A percentile compares a stretch with the other conserved stretches of the same genome.
These are phyloP conservation scores for Mesotaenium endlicherianum DNA, from an alignment of 139 green algal genomes.

Conservation along the genomic window DNA sequence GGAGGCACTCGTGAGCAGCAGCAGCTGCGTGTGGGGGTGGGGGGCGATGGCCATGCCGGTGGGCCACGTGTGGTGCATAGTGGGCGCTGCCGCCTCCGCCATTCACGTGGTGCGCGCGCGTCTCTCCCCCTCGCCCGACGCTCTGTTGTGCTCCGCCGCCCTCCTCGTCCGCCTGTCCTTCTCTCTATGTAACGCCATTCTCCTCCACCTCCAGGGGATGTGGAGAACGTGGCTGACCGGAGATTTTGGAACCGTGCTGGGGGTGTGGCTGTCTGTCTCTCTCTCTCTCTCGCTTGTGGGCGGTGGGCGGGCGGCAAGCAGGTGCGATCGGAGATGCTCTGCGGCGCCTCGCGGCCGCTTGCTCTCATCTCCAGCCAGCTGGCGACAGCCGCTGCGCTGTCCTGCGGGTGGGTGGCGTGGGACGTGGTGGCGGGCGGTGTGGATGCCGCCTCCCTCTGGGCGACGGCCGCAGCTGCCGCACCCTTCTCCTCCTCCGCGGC, in stretches of 20 bases:
- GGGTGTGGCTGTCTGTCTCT: too few species aligned
- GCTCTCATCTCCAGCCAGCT: background rate
- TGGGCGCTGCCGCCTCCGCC: conserved; percentile 20
- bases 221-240: too few species aligned
- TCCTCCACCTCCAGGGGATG: too few species aligned
- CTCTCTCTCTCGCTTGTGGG: too few species aligned
- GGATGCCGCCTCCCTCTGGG: background rate
- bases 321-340: conserved; percentile 5
- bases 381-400: background rate
- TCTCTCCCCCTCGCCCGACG: too few species aligned
- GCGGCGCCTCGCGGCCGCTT: background rate
- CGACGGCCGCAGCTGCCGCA: background rate
- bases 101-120: conserved; percentile 31
- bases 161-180: too few species aligned
- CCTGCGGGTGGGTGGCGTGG: conserved; percentile 9
- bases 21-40: background rate
- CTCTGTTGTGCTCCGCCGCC: too few species aligned
- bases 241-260: too few species aligned
- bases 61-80: conserved; percentile 35
- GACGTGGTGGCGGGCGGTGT: background rate
- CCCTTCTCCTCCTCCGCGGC: too few species aligned
- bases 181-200: too few species aligned
- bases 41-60: background rate
- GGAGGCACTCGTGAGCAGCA: background rate
- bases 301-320: too few species aligned